Base-by-base conservation (phyloP, 441 rosid genomes). In the Hypseocharis bilobata region DNA sequence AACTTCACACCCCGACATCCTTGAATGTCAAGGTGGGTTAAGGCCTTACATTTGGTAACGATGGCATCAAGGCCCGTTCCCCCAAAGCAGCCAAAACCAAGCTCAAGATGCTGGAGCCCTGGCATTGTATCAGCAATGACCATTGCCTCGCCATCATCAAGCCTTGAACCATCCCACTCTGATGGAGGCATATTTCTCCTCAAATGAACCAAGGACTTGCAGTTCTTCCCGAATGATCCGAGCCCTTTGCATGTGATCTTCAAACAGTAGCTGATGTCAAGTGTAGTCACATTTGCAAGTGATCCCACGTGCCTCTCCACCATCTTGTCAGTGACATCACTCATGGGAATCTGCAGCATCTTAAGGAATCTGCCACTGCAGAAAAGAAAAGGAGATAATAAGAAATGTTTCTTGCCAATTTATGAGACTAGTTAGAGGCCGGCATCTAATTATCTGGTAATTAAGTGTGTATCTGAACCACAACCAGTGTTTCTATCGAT, bases 301-400 rank as follows among this genome's bases (percentile, higher is more conserved):
- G 66, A 63, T 45, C 25, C 66, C n/a, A 55, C 38, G 29, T 25
- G 47, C 56, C 7, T 63, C 5, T 44, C 66, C 42, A 44, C 57
- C 26, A 47, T 44, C 66, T 63, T 63, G 27, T 63, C 66, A 27
- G 27, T 63, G 27, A 63, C 56, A 23, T 44, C 36, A 44, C 56
- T 63, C 56, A 44, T 42, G 56, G 56, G 66, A 25, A 63, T 63
- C 66, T 63, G 54, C 56, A 63, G 47, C 66, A 63, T 32, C 27
- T 62, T 42, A 7, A 62, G 66, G 28, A 14, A 26, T 10, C 14
- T 40, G 25, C 54, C 66, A 25, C 56, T 63, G 34, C 36, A 32
- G 3, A 32, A 32, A 32, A 32, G 7, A 32, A n/a, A n/a, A n/a
- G n/a, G n/a, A n/a, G n/a, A n/a, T n/a, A n/a, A n/a, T n/a, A n/a